Conservation (phyloP, 768 basidiomycete species). For the Psilocybe cyanescens region DNA sequence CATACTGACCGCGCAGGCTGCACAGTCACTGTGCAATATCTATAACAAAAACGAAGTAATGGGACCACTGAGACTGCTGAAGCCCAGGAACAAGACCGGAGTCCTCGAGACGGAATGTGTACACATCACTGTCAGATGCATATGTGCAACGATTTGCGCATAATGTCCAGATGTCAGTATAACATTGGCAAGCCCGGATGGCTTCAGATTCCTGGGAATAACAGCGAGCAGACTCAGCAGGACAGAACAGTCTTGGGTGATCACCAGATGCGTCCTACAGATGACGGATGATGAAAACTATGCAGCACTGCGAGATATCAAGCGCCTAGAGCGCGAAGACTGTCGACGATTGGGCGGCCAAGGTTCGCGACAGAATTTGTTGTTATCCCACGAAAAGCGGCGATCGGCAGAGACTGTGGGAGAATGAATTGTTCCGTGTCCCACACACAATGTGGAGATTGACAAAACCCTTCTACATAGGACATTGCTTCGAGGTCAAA, state of each 20-base stretch:
- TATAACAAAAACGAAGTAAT: neutral
- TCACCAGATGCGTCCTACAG: neutral
- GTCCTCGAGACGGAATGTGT: constrained; percentile 6
- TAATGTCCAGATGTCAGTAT: neutral
- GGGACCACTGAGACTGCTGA: neutral
- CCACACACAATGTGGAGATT: neutral
- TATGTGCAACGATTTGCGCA: constrained; percentile 1
- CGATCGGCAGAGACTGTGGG: constrained; percentile 6
- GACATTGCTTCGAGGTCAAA: neutral
- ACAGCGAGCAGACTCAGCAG: neutral
- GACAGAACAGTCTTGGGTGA: neutral
- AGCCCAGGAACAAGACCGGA: constrained; percentile 1
- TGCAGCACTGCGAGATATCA: neutral
- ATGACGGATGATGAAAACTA: neutral
- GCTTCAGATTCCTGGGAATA: neutral
- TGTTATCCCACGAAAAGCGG: constrained; percentile 17
- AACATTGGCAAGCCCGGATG: neutral
- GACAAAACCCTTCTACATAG: neutral
- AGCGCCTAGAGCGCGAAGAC: neutral
- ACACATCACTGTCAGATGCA: constrained; percentile 5
- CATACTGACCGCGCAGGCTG: neutral
- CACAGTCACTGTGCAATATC: neutral
- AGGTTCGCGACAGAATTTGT: neutral
- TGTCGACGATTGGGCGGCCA: constrained; percentile 1
- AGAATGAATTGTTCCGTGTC: neutral